A percentile compares a stretch with the other conserved stretches of the same genome.
Evolutionary conservation across 768 basidiomycete genomes (phyloP).

Genomic region (Trametes villosa): DNA sequence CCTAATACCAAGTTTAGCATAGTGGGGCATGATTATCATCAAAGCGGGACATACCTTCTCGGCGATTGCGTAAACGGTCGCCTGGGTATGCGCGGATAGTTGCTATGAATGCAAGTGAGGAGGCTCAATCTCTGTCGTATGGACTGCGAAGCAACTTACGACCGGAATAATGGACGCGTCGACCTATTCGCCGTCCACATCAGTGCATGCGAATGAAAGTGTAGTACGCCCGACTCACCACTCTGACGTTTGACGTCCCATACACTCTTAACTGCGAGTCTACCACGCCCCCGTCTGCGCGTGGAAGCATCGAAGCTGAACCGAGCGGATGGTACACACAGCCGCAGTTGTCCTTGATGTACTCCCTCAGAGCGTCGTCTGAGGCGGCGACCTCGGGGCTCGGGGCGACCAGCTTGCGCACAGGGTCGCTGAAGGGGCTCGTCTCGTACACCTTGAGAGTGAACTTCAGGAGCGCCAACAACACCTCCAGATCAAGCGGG

Average conservation of each 20-base stretch:
- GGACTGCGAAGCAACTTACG: neutral
- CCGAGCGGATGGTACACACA: constrained; percentile 3
- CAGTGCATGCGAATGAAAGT: neutral
- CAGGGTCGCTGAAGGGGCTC: neutral
- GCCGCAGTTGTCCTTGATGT: constrained; percentile 1
- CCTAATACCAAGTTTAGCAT: no score
- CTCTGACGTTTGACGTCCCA: constrained; percentile 13
- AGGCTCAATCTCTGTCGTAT: neutral
- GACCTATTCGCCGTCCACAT: neutral
- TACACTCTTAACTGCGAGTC: constrained; percentile 15
- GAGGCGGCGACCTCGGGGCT: neutral
- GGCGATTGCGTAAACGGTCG: neutral
- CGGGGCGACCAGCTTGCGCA: constrained; percentile 1
- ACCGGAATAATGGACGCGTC: neutral
- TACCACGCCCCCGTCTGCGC: constrained; percentile 20
- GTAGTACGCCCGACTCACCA: neutral
- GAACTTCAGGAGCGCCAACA: constrained; percentile 6
- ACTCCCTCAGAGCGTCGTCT: constrained; percentile 2
- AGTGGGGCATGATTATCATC: no score
- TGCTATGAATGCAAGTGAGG: neutral
- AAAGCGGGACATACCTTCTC: neutral
- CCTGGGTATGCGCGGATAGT: neutral
- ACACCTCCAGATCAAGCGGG: constrained; percentile 9
- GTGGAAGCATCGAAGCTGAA: constrained; percentile 14
- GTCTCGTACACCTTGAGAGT: constrained; percentile 4